Conservation (phyloP, 768 basidiomycete species). For the Strobilomyces echinocephalus region DNA sequence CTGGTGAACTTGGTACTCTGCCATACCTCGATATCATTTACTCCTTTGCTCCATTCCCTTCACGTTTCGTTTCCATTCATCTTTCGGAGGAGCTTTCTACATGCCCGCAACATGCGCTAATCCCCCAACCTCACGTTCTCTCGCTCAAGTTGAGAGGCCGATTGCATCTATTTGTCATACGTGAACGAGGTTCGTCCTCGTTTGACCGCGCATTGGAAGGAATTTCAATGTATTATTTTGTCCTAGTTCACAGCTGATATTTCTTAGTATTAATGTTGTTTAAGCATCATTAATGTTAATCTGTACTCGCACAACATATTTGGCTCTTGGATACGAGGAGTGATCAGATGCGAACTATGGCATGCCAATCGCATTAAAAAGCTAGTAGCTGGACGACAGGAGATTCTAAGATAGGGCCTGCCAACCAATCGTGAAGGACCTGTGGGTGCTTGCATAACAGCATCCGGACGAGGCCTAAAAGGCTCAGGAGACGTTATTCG, state of each 20-base stretch:
- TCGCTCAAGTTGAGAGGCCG: slow-evolving; percentile 5
- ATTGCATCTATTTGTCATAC: slow-evolving; percentile 21
- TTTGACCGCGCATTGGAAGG: slow-evolving; percentile 20
- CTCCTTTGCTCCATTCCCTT: slow-evolving; percentile 18
- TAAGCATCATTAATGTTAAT: slow-evolving; percentile 29
- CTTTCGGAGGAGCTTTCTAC: slow-evolving; percentile 11
- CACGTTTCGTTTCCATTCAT: slow-evolving; percentile 5
- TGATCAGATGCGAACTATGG: too few species aligned
- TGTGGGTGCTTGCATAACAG: background rate
- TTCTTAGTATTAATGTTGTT: slow-evolving; percentile 30
- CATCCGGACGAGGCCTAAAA: too few species aligned
- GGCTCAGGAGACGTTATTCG: too few species aligned
- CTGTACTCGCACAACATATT: slow-evolving; percentile 17
- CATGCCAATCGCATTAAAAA: too few species aligned
- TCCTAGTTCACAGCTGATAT: slow-evolving; percentile 23
- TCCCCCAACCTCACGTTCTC: slow-evolving; percentile 1
- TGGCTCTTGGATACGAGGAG: background rate
- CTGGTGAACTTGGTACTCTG: slow-evolving; percentile 35
- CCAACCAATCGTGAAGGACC: background rate
- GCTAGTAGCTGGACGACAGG: too few species aligned
- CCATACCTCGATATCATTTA: slow-evolving; percentile 5
- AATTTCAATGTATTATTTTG: slow-evolving; percentile 29
- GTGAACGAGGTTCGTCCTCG: slow-evolving; percentile 15
- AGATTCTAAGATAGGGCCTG: too few species aligned
- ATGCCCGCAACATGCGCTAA: slow-evolving; percentile 4